These are phyloP conservation scores for Salinomyces thailandicus DNA, from an alignment of 2,329 filamentous ascomycete species.

Conservation along the genomic window DNA sequence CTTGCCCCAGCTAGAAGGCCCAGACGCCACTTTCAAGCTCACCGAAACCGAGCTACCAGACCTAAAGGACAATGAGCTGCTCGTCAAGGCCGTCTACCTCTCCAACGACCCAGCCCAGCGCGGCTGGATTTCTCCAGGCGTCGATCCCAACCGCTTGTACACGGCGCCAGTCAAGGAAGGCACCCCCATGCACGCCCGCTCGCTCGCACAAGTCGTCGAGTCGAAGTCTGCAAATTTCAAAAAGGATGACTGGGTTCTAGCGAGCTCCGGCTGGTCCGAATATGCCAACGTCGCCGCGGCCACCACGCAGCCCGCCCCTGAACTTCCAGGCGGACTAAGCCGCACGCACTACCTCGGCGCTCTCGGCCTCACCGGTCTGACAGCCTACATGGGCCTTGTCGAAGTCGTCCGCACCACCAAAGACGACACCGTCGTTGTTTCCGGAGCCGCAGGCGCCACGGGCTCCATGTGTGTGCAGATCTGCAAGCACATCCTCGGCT, in stretches of 20 bases:
- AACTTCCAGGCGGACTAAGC: constrained; percentile 14
- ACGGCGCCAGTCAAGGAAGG: constrained; percentile 34
- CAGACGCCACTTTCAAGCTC: constrained; percentile 32
- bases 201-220: constrained; percentile 29
- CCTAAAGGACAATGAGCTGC: constrained; percentile 30
- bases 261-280: constrained; percentile 31
- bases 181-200: constrained; percentile 30
- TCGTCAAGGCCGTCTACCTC: constrained; percentile 38
- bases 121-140: constrained; percentile 32
- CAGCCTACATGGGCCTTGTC: constrained; percentile 65
- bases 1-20: constrained; percentile 27
- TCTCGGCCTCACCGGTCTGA: constrained; percentile 56
- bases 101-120: constrained; percentile 46
- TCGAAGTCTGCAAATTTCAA: constrained; percentile 22
- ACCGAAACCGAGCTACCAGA: constrained; percentile 19
- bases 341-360: constrained; percentile 21
- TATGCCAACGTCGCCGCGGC: constrained; percentile 26
- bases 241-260: constrained; percentile 29
- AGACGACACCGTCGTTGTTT: constrained; percentile 67
- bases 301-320: constrained; percentile 14
- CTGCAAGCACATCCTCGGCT: constrained; percentile 53
- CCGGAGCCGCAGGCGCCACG: constrained; percentile 67
- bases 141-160: constrained; percentile 36
- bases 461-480: constrained; percentile 69
- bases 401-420: constrained; percentile 57